Conservation (phyloP, 805 yeast genomes). For the Zygotorulaspora sp. region DNA sequence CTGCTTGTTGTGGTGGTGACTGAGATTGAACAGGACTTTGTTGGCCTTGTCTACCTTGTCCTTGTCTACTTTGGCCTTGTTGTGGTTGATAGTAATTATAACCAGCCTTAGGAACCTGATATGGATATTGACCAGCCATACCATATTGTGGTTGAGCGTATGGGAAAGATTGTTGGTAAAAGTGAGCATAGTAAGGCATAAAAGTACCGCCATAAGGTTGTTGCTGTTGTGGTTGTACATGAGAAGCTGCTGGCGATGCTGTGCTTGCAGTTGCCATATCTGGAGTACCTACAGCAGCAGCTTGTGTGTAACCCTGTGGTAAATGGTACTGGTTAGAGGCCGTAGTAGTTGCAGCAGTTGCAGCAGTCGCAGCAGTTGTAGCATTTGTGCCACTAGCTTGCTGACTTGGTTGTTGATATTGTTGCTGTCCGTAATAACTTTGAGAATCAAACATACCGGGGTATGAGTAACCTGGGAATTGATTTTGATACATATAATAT, state of each 20-base stretch:
- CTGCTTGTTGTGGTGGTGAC: conserved; percentile 16
- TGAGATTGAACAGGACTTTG: conserved; percentile 19
- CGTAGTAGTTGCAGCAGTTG: conserved; percentile 8
- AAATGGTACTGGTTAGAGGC: conserved; percentile 22
- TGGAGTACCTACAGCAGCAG: conserved; percentile 21
- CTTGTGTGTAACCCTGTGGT: conserved; percentile 28
- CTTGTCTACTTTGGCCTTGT: conserved; percentile 22
- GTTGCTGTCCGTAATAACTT: conserved; percentile 30
- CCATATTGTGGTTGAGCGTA: conserved; percentile 37
- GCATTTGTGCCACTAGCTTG: conserved; percentile 16
- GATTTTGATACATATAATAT: conserved; percentile 37
- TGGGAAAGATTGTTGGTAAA: conserved; percentile 36
- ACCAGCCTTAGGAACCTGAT: conserved; percentile 30
- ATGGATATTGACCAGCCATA: conserved; percentile 33
- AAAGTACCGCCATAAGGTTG: conserved; percentile 34
- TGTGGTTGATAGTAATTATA: conserved; percentile 30
- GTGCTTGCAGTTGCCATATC: conserved; percentile 21
- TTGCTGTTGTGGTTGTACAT: conserved; percentile 24
- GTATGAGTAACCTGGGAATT: conserved; percentile 36
- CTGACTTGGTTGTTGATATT: conserved; percentile 26
- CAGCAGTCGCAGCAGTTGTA: conserved; percentile 14
- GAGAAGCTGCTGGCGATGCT: conserved; percentile 27
- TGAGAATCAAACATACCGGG: conserved; percentile 37
- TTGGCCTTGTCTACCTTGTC: conserved; percentile 13
- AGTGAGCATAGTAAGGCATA: conserved; percentile 36